A percentile compares a stretch with the other conserved stretches of the same genome.
These are phyloP conservation scores for Mortierella sp. DNA, from an alignment of 371 early-diverging fungal genomes.

Conservation along the genomic window DNA sequence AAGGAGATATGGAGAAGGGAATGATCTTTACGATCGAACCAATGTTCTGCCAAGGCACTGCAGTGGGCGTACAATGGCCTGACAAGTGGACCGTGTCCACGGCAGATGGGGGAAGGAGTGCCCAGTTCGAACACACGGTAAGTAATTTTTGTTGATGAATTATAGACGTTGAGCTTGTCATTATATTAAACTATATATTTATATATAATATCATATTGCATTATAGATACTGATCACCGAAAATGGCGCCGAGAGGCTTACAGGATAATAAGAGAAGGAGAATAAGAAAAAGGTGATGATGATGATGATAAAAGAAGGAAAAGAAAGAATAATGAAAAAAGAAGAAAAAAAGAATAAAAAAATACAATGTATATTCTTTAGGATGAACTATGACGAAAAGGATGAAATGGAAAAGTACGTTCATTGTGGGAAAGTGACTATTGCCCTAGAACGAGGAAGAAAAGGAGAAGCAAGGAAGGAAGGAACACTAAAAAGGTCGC, in stretches of 20 bases:
- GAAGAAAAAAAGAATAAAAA: neutral
- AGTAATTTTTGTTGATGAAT: slow-evolving; percentile 20
- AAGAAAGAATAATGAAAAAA: neutral
- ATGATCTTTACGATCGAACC: slow-evolving; percentile 94
- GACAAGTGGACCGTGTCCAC: slow-evolving; percentile 92
- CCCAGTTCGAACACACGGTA: slow-evolving; percentile 91
- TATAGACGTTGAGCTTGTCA: neutral
- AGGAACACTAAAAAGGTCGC: neutral
- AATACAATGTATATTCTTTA: neutral
- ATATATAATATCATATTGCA: neutral
- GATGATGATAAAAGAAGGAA: neutral
- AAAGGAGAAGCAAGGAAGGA: neutral
- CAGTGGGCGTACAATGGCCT: slow-evolving; percentile 81
- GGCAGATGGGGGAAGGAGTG: slow-evolving; percentile 86
- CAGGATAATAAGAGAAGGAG: slow-evolving; percentile 49
- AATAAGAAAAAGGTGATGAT: too few species aligned
- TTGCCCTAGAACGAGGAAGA: neutral
- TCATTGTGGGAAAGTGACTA: slow-evolving; percentile 6
- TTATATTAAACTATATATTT: neutral
- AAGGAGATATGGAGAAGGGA: slow-evolving; percentile 76
- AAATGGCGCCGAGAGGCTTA: slow-evolving; percentile 79
- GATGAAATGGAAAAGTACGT: neutral
- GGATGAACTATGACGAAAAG: neutral
- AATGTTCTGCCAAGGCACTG: slow-evolving; percentile 84
- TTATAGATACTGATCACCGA: slow-evolving; percentile 71